These are phyloP conservation scores for Cucumis cinereus DNA, from an alignment of 306 rosid species.

Conservation along the genomic window DNA sequence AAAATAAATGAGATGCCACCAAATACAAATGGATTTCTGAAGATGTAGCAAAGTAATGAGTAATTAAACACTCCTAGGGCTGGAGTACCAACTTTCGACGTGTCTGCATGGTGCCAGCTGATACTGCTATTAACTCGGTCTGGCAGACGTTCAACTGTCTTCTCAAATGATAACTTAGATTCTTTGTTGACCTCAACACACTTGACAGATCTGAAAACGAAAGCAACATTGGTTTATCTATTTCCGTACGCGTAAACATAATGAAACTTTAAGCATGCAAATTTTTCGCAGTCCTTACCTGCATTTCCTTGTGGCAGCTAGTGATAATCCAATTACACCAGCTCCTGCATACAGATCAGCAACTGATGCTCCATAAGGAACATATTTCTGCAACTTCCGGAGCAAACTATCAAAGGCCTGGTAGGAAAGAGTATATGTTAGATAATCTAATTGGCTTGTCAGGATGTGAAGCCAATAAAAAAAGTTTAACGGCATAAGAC, in stretches of 20 bases:
- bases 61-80: slow-evolving; percentile 13
- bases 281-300: slow-evolving; percentile 47
- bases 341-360: slow-evolving; percentile 95
- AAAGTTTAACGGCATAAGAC: neutral
- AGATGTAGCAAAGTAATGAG: neutral
- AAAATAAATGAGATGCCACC: neutral
- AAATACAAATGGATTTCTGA: neutral
- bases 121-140: slow-evolving; percentile 50
- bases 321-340: slow-evolving; percentile 86
- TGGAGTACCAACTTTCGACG: slow-evolving; percentile 44
- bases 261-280: slow-evolving; percentile 10
- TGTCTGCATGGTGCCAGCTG: slow-evolving; percentile 89
- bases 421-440: neutral
- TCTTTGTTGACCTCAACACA: slow-evolving; percentile 91
- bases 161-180: slow-evolving; percentile 81
- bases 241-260: neutral
- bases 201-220: slow-evolving; percentile 56
- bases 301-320: slow-evolving; percentile 86
- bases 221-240: neutral
- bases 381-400: slow-evolving; percentile 75
- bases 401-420: slow-evolving; percentile 88
- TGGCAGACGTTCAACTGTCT: slow-evolving; percentile 70
- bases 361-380: slow-evolving; percentile 77
- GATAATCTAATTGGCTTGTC: neutral
- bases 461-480: neutral